Conservation (phyloP, 169 alveolate genomes). For the Blepharisma undulans region DNA sequence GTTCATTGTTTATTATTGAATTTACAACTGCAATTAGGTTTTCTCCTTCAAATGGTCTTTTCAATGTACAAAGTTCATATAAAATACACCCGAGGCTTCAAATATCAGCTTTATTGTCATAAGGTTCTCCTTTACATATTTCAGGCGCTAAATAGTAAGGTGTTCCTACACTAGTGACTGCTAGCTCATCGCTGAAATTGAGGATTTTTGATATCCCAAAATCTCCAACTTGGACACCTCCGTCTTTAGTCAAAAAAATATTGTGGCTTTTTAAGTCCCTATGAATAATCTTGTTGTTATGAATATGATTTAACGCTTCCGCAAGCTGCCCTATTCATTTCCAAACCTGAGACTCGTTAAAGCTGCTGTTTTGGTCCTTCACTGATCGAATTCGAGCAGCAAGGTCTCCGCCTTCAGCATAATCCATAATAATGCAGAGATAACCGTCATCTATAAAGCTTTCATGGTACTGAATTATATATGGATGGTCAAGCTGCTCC, state of each 20-base stretch:
- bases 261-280: conserved; percentile 74
- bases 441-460: conserved; percentile 55
- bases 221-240: conserved; percentile 67
- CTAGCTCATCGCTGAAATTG: conserved; percentile 55
- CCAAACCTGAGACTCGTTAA: conserved; percentile 61
- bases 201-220: conserved; percentile 70
- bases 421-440: conserved; percentile 83
- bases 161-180: conserved; percentile 68
- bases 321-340: conserved; percentile 80
- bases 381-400: conserved; percentile 61
- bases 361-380: conserved; percentile 52
- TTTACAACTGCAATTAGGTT: not conserved
- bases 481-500: conserved; percentile 78
- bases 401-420: conserved; percentile 83
- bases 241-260: conserved; percentile 53
- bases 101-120: conserved; percentile 66
- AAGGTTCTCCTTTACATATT: conserved; percentile 47
- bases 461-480: conserved; percentile 90
- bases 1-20: not conserved
- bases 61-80: conserved; percentile 67
- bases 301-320: conserved; percentile 77
- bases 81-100: conserved; percentile 78
- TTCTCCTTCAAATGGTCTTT: conserved; percentile 63
- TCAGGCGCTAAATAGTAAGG: conserved; percentile 78
- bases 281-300: conserved; percentile 70